Conservation (phyloP, 495 filamentous ascomycete species). For the Penicillium malachiteum region DNA sequence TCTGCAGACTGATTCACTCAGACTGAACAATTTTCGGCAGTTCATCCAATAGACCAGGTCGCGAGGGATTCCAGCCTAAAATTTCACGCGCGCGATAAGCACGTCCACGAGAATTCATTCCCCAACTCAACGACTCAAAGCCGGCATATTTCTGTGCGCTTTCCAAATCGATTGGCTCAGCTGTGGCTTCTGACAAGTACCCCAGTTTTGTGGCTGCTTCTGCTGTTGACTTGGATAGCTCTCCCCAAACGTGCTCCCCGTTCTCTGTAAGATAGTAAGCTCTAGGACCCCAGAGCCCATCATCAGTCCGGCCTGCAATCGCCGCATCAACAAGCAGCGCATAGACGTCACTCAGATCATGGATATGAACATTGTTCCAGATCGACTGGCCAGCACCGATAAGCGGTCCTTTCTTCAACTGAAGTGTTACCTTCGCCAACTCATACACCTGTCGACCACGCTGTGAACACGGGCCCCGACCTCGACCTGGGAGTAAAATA, state of each 20-base stretch:
- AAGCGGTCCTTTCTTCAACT: conserved; percentile 57
- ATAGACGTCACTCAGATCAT: conserved; percentile 64
- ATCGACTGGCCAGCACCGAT: conserved; percentile 57
- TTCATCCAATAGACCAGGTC: conserved; percentile 48
- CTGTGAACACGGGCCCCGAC: conserved; percentile 64
- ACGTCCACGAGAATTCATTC: conserved; percentile 57
- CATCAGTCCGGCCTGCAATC: conserved; percentile 40
- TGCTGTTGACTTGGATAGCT: conserved; percentile 56
- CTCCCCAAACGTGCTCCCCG: conserved; percentile 66
- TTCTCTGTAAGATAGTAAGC: conserved; percentile 74
- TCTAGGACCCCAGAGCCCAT: conserved; percentile 64
- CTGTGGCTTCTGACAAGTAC: conserved; percentile 52
- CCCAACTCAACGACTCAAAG: conserved; percentile 45
- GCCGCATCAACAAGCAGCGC: conserved; percentile 64
- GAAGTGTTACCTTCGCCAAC: conserved; percentile 53
- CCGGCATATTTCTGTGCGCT: conserved; percentile 31
- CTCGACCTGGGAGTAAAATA: conserved; percentile 26
- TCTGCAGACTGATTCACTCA: conserved; percentile 19
- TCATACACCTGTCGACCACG: conserved; percentile 60
- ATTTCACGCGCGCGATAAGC: conserved; percentile 57
- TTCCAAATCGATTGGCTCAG: conserved; percentile 33
- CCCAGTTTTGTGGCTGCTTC: conserved; percentile 58
- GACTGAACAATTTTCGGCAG: conserved; percentile 45
- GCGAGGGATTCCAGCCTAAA: conserved; percentile 59
- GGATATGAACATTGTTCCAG: conserved; percentile 70